Percentiles rank a stretch among this genome's conserved stretches.
phyloP scores from a whole-genome alignment of 116 monocot genomes.

The Posidonia oceanica region DNA sequence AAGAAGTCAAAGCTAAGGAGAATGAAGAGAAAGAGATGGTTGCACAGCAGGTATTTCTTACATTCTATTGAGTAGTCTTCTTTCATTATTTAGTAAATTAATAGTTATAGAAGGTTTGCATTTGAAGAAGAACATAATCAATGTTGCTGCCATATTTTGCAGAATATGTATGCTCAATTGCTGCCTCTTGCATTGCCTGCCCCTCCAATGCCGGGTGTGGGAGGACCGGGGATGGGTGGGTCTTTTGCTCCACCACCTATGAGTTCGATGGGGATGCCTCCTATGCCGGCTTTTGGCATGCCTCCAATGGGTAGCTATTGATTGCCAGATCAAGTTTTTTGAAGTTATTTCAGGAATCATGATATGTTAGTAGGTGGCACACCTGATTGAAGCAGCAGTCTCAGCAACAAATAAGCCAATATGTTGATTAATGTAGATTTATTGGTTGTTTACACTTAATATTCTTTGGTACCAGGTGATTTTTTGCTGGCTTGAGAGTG shows the following conservation, averaged over 20 bases:
- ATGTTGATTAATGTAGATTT: constrained; percentile 8
- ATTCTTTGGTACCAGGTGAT: constrained; percentile 19
- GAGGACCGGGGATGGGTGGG: constrained; percentile 42
- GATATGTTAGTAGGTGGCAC: neutral
- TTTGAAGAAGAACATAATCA: neutral
- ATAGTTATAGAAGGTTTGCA: neutral
- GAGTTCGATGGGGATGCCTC: constrained; percentile 56
- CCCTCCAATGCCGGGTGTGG: constrained; percentile 80
- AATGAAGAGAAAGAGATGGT: constrained; percentile 94
- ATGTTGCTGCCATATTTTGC: constrained; percentile 10
- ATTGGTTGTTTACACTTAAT: neutral
- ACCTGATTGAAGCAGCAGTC: neutral
- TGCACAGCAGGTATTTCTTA: constrained; percentile 68
- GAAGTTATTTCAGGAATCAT: neutral
- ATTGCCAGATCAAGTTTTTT: neutral
- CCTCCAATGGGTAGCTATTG: constrained; percentile 90
- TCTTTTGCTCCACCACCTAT: constrained; percentile 44
- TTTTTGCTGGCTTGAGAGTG: constrained; percentile 13
- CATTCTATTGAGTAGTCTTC: neutral
- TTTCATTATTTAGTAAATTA: neutral
- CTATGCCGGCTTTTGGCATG: constrained; percentile 45
- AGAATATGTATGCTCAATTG: constrained; percentile 99
- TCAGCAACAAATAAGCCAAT: constrained; percentile 5
- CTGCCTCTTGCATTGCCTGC: constrained; percentile 94
- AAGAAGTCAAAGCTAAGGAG: constrained; percentile 80